Conservation (phyloP, 768 basidiomycete genomes). For the Amanita jacksonii region DNA sequence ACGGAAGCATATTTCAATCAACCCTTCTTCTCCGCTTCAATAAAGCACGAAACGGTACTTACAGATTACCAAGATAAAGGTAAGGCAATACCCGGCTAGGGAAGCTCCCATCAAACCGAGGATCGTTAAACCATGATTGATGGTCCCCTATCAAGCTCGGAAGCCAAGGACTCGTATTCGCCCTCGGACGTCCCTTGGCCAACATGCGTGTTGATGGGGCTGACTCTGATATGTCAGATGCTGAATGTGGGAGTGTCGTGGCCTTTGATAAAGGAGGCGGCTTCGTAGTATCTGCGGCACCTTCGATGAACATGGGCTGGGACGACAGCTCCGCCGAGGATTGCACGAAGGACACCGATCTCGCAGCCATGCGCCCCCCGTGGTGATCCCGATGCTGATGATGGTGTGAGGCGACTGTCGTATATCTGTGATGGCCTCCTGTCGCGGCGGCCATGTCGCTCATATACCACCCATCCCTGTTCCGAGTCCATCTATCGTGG, state of each 20-base stretch:
- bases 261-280: too few relatives aligned
- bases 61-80: slow-evolving; percentile 92
- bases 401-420: background rate
- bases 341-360: slow-evolving; percentile 40
- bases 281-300: background rate
- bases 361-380: slow-evolving; percentile 33
- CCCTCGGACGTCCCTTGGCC: slow-evolving; percentile 49
- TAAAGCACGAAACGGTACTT: slow-evolving; percentile 27
- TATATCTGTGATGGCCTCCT: slow-evolving; percentile 3
- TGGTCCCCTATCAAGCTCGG: slow-evolving; percentile 59
- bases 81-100: slow-evolving; percentile 89
- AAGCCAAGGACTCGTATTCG: slow-evolving; percentile 59
- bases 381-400: slow-evolving; percentile 5
- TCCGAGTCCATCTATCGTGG: slow-evolving; percentile 12
- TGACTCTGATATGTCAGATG: too few relatives aligned
- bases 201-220: too few relatives aligned
- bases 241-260: too few relatives aligned
- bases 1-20: slow-evolving; percentile 2
- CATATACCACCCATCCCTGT: slow-evolving; percentile 6
- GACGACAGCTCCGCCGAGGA: slow-evolving; percentile 13
- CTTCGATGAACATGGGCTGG: too few relatives aligned
- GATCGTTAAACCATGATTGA: slow-evolving; percentile 92
- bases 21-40: slow-evolving; percentile 8
- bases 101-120: slow-evolving; percentile 91
- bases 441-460: slow-evolving; percentile 3